Base-by-base conservation (phyloP, 352 stramenopile species). In the Phytopythium helicoides region DNA sequence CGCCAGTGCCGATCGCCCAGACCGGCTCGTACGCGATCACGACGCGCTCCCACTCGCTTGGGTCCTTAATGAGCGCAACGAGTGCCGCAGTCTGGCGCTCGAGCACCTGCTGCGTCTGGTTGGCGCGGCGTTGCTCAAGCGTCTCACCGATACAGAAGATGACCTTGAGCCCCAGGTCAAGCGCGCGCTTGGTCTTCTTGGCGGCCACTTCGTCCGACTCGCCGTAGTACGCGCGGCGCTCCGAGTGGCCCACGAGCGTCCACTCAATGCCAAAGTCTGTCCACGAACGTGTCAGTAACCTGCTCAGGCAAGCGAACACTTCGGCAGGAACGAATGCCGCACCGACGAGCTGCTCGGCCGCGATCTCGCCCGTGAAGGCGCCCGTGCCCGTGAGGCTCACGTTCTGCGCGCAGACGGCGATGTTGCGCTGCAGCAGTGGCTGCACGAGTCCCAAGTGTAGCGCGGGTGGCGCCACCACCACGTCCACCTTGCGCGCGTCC, bases 121-220 rank as follows among this genome's bases (percentile, higher is more conserved):
- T 81, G 10, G 68, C 77, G 55, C 98, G 68, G 41, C 94, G 81
- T 55, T 98, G 63, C 33, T 95, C 82, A 33, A 98, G 78, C 49
- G 86, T 97, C 78, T 99, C 96, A 35, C 96, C 96, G 63, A 99
- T 98, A 62, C 96, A 99, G 62, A 99, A 94, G 73, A 99, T 98
- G 40, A 96, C 86, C 39, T 86, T 88, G 33, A 98, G 71, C 3
- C 89, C 95, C 25, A 95, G 64, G 54, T 88, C 78, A 2, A 97
- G 63, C 31, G 92, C 94, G 26, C 88, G 71, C 71, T 94, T 95
- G 48, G 93, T 96, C 82, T 98, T 97, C 55, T 85, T 78, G 54
- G 97, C 97, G 62, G 98, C 96, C 51, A 96, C 73, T 56, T 95
- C 76, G 56, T 98, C 91, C 34, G 79, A 92, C 68, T 98, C 82